These are phyloP conservation scores for Penicillium desertorum DNA, from an alignment of 495 filamentous ascomycete genomes.

Conservation along the genomic window DNA sequence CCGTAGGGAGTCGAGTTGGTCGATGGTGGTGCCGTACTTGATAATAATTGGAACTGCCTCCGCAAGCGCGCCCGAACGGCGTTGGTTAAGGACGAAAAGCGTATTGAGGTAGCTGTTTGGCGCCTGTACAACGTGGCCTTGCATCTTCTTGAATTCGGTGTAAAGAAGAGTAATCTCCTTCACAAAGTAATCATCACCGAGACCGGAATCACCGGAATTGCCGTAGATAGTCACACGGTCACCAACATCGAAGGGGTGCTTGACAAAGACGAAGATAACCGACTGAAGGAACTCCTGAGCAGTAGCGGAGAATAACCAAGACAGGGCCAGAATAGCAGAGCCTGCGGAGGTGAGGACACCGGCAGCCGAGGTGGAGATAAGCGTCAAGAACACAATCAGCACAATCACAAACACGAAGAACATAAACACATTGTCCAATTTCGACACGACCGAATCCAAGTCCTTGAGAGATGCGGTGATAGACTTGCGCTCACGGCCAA, in stretches of 20 bases:
- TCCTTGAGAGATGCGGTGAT: slow-evolving; percentile 94
- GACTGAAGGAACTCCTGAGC: slow-evolving; percentile 93
- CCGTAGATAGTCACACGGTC: slow-evolving; percentile 91
- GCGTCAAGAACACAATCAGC: slow-evolving; percentile 79
- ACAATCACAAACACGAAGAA: slow-evolving; percentile 79
- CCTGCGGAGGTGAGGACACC: slow-evolving; percentile 83
- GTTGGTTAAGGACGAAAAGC: slow-evolving; percentile 92
- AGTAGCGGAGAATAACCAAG: slow-evolving; percentile 88
- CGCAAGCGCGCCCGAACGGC: slow-evolving; percentile 82
- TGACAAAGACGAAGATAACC: slow-evolving; percentile 93
- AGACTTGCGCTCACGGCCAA: slow-evolving; percentile 90
- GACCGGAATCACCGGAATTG: slow-evolving; percentile 73
- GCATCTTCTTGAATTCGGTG: slow-evolving; percentile 98
- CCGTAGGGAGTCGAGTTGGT: slow-evolving; percentile 83
- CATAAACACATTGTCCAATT: slow-evolving; percentile 83
- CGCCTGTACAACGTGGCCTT: slow-evolving; percentile 92
- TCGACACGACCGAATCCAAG: slow-evolving; percentile 90
- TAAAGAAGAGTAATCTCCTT: slow-evolving; percentile 93
- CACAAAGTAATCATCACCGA: slow-evolving; percentile 92
- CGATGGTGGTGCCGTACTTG: slow-evolving; percentile 85
- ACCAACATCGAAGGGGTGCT: slow-evolving; percentile 96
- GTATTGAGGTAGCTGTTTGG: slow-evolving; percentile 92
- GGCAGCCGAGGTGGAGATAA: slow-evolving; percentile 86
- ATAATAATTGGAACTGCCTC: slow-evolving; percentile 82
- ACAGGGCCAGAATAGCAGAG: slow-evolving; percentile 80